Conservation (phyloP, 352 stramenopile genomes). For the Pythium inflatum region DNA sequence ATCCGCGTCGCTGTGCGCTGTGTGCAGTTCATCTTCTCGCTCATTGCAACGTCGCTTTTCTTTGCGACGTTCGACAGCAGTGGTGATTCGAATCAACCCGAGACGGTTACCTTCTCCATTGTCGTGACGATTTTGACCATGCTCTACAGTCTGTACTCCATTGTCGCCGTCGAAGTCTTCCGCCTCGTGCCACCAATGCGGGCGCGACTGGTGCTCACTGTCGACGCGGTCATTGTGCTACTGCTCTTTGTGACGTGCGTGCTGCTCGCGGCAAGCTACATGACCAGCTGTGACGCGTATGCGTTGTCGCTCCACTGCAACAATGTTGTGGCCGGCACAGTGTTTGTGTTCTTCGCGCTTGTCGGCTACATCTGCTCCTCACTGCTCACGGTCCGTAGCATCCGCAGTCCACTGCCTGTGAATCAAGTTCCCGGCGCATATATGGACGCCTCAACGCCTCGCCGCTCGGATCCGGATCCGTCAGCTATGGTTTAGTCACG, state of each 20-base stretch:
- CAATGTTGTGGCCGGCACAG: constrained; percentile 52
- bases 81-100: too few relatives aligned
- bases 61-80: too few relatives aligned
- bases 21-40: too few relatives aligned
- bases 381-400: constrained; percentile 32
- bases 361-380: constrained; percentile 34
- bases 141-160: constrained; percentile 59
- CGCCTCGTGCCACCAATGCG: constrained; percentile 33
- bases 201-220: constrained; percentile 33
- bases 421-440: too few relatives aligned
- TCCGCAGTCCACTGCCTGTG: too few relatives aligned
- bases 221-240: constrained; percentile 44
- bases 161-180: constrained; percentile 58
- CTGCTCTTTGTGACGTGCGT: constrained; percentile 61
- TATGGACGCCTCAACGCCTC: too few relatives aligned
- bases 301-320: constrained; percentile 39
- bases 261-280: constrained; percentile 51
- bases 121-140: constrained; percentile 67
- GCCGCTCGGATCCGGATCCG: too few relatives aligned
- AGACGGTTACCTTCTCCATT: constrained; percentile 61
- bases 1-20: too few relatives aligned
- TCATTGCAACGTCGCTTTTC: too few relatives aligned
- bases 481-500: too few relatives aligned
- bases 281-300: constrained; percentile 46
- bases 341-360: constrained; percentile 59